Evolutionary conservation across 495 filamentous ascomycete species (phyloP).

Genomic region (Penicillium coprophilum): DNA sequence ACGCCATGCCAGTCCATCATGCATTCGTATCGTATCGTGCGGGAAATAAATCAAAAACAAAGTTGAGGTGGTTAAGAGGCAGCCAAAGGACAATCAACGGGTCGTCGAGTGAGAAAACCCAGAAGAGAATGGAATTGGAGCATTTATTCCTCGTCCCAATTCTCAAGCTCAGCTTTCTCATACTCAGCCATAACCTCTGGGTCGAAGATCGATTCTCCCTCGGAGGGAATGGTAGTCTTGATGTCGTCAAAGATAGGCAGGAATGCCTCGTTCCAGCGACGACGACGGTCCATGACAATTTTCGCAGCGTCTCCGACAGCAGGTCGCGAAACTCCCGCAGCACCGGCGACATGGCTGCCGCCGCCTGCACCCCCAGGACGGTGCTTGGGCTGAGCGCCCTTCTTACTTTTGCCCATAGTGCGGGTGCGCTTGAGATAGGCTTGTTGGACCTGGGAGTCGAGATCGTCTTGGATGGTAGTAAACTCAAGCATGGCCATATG

Average conservation of each 20-base stretch:
- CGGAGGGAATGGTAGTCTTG: constrained; percentile 55
- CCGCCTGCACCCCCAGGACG: constrained; percentile 63
- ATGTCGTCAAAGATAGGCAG: constrained; percentile 82
- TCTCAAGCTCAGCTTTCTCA: constrained; percentile 69
- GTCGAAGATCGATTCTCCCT: constrained; percentile 65
- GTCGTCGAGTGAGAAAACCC: background rate
- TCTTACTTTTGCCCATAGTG: constrained; percentile 89
- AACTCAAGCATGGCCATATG: constrained; percentile 95
- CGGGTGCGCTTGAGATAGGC: constrained; percentile 96
- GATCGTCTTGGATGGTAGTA: constrained; percentile 91
- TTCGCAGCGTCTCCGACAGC: constrained; percentile 89
- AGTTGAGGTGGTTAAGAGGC: background rate
- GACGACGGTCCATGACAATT: constrained; percentile 83
- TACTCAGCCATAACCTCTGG: constrained; percentile 53
- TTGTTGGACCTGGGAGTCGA: constrained; percentile 91
- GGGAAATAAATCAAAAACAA: constrained; percentile 5
- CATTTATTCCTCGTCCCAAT: constrained; percentile 65
- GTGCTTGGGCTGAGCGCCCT: constrained; percentile 65
- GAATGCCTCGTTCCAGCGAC: constrained; percentile 84
- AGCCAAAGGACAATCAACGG: constrained; percentile 10
- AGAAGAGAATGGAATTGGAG: background rate
- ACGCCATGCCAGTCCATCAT: constrained; percentile 26
- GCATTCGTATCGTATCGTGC: constrained; percentile 23
- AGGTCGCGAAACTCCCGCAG: constrained; percentile 59
- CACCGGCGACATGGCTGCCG: constrained; percentile 50